Evolutionary conservation across 176 grass and related monocot genomes (phyloP), one percentile per base, ranked within the genome.

Genomic region (Juncus inflexus): DNA sequence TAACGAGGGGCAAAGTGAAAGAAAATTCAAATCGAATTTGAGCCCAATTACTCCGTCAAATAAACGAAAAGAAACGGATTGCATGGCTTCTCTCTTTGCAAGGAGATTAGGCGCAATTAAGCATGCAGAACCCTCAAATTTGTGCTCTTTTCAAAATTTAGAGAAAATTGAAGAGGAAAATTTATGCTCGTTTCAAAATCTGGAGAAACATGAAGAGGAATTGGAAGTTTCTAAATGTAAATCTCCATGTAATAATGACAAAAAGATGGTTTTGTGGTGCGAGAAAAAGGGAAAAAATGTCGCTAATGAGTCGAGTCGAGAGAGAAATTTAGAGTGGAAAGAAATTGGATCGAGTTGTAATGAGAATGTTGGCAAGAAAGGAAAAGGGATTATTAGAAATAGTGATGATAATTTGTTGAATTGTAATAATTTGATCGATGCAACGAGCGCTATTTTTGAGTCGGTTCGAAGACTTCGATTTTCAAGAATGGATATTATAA

Each of bases 21-120:
- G 90, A 19, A 73, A 63, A 53, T 42, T 66, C 47, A 86, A 62
- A 66, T 77, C 81, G 76, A 90, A 75, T 70, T 79, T 87, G 65
- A 83, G 60, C 63, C 76, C 73, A 52, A 78, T 67, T 56, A 57
- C 61, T 38, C 73, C 81, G 58, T 78, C 66, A 63, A 65, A 84
- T 19, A 83, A 78, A 40, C 45, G 64, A 76, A 90, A 83, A 67
- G 80, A 81, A 41, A 83, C 81, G 14, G 79, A 85, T 64, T 73
- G 75, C 60, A 87, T 80, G 66, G 91, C 83, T 78, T 87, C 83
- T 60, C 66, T 87, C 76, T 90, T 90, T 78, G 86, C 86, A 49
- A 95, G 84, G 76, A 84, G 91, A 80, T 71, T 85, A 66, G 86
- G 79, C 35, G 76, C 86, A 7, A 63, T 83, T 72, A 76, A 50